Conservation (phyloP, 345 rosid genomes). For the Limnanthes douglasii region DNA sequence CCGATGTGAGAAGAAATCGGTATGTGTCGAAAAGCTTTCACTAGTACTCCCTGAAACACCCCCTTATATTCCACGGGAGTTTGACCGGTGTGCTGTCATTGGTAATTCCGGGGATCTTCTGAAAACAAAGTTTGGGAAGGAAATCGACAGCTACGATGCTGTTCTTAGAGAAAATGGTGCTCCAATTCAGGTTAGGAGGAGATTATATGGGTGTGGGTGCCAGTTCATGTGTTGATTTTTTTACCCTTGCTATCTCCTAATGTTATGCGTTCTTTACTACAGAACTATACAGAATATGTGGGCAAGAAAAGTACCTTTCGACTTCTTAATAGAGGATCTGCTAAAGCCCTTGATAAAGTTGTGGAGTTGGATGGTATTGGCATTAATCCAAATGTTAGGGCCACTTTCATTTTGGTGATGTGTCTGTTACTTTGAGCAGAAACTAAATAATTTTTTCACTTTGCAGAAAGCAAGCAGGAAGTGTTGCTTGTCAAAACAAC, state of each 20-base stretch:
- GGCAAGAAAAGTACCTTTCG: conserved; percentile 84
- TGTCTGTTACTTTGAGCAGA: neutral
- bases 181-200: conserved; percentile 50
- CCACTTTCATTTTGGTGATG: neutral
- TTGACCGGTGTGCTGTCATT: conserved; percentile 81
- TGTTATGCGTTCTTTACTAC: conserved; percentile 9
- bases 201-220: conserved; percentile 1
- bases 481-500: conserved; percentile 76
- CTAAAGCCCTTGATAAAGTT: conserved; percentile 98
- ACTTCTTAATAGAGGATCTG: conserved; percentile 92
- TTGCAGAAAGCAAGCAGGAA: conserved; percentile 70
- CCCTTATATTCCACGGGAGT: conserved; percentile 73
- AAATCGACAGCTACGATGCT: conserved; percentile 78
- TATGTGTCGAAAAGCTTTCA: conserved; percentile 81
- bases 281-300: conserved; percentile 67
- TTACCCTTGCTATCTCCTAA: neutral
- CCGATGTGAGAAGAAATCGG: conserved; percentile 52
- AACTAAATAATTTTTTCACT: conserved; percentile 10
- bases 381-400: conserved; percentile 2
- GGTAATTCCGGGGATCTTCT: conserved; percentile 95
- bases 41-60: conserved; percentile 73
- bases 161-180: conserved; percentile 93
- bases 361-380: conserved; percentile 85
- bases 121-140: conserved; percentile 78
- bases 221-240: conserved; percentile 1